Base-by-base conservation (phyloP, 2,329 filamentous ascomycete species). In the Ophidiomyces ophidiicola region DNA sequence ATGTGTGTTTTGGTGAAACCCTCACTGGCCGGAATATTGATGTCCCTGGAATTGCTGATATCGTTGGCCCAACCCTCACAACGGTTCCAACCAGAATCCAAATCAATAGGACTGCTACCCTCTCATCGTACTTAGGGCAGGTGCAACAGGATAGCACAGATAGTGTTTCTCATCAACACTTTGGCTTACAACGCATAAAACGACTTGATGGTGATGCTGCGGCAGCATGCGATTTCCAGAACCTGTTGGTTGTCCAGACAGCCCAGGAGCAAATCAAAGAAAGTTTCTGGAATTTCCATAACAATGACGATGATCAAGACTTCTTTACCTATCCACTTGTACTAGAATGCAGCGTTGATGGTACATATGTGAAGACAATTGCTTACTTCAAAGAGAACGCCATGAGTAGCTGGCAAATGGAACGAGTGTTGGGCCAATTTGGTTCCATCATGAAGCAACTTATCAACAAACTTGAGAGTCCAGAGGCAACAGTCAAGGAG, bases 361-460 rank as follows among this genome's bases (percentile, higher is more conserved):
- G 73, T 24, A 62, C 68, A 2, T 61, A 66, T 1, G 72, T 80
- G 50, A 55, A 70, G 11, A 62, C 76, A 41, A 76, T 75, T 61
- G 74, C 75, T 0, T 77, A 76, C 48, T 79, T 79, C 48, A 76
- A 81, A 50, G 74, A 74, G 15, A 69, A 70, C n/a, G 67, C 70
- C 0, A 68, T 80, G 12, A 61, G 61, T 12, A 62, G 59, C 21
- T 56, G 60, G 17, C 64, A 68, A 12, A 72, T 78, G 58, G 60
- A 76, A 48, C 61, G 64, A 21, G 67, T 74, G 4, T 56, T 78
- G 7, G 54, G 58, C 1, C 72, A 78, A 44, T 62, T 81, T 8
- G 45, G 45, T 7, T 52, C 52, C 31, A 50, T 62, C 4, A 44
- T 62, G 8, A 44, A 51, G 19, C 60, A 62, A 36, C 45, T 63